Conservation (phyloP, 139 green algal species). For the Closterium sp. region DNA sequence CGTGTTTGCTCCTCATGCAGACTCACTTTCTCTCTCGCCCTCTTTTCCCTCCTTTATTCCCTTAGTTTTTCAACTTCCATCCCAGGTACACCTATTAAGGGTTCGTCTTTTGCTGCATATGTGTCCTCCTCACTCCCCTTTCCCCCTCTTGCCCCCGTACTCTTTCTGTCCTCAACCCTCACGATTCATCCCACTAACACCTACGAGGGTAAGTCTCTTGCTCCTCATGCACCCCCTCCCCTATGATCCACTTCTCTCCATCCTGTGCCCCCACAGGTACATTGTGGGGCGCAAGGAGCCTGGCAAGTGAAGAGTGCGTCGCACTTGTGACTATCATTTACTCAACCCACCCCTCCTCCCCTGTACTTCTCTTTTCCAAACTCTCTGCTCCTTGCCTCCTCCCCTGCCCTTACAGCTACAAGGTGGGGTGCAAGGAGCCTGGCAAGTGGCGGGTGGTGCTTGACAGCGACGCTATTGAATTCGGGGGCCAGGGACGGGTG, state of each 20-base stretch:
- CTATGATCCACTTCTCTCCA: too few relatives aligned
- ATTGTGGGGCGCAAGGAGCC: conserved; percentile 67
- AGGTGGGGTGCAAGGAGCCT: conserved; percentile 67
- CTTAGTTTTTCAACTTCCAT: conserved; percentile 95
- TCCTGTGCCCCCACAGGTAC: conserved; percentile 38
- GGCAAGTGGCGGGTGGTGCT: conserved; percentile 84
- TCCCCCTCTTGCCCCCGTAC: too few relatives aligned
- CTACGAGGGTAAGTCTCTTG: too few relatives aligned
- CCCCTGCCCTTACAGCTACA: conserved; percentile 46
- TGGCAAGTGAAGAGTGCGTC: conserved; percentile 79
- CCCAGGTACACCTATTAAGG: conserved; percentile 70
- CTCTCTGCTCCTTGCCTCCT: too few relatives aligned
- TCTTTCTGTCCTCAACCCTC: too few relatives aligned
- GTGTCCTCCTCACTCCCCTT: too few relatives aligned
- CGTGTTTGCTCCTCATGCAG: not conserved
- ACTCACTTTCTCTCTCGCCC: too few relatives aligned
- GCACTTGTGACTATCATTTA: conserved; percentile 48
- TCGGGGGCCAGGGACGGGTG: conserved; percentile 75
- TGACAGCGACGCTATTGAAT: conserved; percentile 80
- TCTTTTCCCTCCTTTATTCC: conserved; percentile 38
- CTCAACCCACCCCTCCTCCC: too few relatives aligned
- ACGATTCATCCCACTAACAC: too few relatives aligned
- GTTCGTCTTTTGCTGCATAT: not conserved
- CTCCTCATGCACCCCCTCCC: too few relatives aligned
- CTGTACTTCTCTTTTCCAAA: too few relatives aligned